Base-by-base conservation (phyloP, 768 basidiomycete species). In the Sistotremastrum niveocremeum region DNA sequence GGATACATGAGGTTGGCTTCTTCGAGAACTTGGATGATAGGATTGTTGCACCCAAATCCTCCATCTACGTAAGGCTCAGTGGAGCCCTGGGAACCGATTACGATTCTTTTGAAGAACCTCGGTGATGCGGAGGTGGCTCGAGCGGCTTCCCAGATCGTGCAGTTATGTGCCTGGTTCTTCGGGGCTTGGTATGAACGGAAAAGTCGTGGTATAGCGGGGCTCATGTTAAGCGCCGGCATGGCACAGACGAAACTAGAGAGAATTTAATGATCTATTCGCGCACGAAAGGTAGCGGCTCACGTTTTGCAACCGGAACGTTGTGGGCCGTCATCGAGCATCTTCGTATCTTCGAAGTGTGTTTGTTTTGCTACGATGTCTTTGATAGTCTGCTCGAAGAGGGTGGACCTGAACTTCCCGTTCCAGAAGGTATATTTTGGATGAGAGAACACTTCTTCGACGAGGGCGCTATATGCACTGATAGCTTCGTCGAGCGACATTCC, bases 141-240 rank as follows among this genome's bases (percentile, higher is more conserved):
- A 28, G 49, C 53, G 9, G 50, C 49, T 36, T 54, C 53, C 53
- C 53, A 54, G n/a, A 54, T 51, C 33, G 12, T 44, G 35, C 53
- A 54, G 5, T 42, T 34, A 39, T 46, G 33, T 6, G 41, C 49
- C 7, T 34, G 32, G n/a, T 46, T 29, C 32, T 9, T 37, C 41
- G 35, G 37, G n/a, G 30, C 45, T 28, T 36, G 7, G 43, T 54
- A 54, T 6, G 48, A 50, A n/a, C 49, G 34, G 40, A 54, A 54
- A 6, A 50, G 49, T 8, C 42, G 33, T 34, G 46, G 46, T 10
- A 20, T 33, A 30, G 37, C 33, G 34, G 20, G 33, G n/a, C 51
- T 41, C 34, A 33, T 43, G 7, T 49, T 34, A 12, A 34, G 36
- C 20, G 34, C 37, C 8, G 51, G 49, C 5, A 47, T 45, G 9